Conservation (phyloP, 169 alveolate genomes). For the Besnoitia besnoiti region DNA sequence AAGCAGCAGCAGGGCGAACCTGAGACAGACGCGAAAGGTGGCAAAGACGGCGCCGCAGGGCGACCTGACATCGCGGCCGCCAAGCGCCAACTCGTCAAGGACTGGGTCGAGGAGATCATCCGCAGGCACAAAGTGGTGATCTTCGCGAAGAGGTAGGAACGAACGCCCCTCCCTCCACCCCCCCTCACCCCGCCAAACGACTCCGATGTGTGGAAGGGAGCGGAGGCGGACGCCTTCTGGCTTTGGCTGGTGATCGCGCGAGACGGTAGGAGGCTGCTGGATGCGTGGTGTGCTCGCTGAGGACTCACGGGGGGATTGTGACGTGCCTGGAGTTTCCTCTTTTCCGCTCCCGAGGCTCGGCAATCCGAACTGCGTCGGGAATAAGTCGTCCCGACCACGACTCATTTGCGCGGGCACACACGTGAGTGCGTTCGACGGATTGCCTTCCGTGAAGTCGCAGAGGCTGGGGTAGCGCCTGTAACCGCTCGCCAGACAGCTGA, state of each 20-base stretch:
- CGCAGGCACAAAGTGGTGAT: neutral
- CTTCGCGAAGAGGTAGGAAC: neutral
- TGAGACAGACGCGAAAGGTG: too few relatives aligned
- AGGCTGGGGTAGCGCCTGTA: neutral
- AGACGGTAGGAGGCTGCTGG: neutral
- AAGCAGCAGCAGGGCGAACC: too few relatives aligned
- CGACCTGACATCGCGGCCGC: neutral
- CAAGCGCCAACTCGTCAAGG: neutral
- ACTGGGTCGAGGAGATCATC: neutral
- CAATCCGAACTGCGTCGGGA: neutral
- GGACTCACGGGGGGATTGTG: too few relatives aligned
- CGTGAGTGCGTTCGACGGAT: neutral
- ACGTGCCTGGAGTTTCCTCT: too few relatives aligned
- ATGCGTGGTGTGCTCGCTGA: too few relatives aligned
- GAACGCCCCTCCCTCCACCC: too few relatives aligned
- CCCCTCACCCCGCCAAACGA: too few relatives aligned
- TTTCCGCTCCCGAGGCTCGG: too few relatives aligned
- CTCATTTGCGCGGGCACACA: neutral
- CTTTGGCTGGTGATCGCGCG: neutral
- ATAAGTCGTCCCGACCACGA: neutral
- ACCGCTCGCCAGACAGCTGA: too few relatives aligned
- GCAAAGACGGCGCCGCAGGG: neutral
- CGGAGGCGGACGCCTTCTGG: neutral
- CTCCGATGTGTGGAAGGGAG: too few relatives aligned
- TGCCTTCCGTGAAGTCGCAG: neutral